These are phyloP conservation scores for Coemansia sp. DNA, from an alignment of 192 early-diverging fungal genomes.

Conservation along the genomic window DNA sequence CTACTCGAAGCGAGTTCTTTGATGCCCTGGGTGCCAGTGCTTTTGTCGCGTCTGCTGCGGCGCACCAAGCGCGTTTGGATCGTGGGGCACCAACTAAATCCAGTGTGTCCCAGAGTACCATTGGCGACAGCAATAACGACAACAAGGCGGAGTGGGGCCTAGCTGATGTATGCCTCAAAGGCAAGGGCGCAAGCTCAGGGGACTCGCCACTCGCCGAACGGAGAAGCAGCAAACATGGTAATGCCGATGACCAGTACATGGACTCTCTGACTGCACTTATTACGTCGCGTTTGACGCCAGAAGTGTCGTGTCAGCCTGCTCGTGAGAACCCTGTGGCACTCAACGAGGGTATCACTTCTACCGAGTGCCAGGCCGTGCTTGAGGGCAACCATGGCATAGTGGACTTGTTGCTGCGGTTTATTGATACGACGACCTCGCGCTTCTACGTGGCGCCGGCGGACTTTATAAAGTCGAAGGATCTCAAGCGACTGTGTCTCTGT, in stretches of 20 bases:
- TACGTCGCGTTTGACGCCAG: not conserved
- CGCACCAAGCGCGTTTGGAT: not conserved
- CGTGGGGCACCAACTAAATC: not conserved
- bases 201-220: not conserved
- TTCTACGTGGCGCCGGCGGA: slow-evolving; percentile 5
- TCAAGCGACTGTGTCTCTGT: slow-evolving; percentile 14
- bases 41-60: not conserved
- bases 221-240: not conserved
- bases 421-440: not conserved
- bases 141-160: slow-evolving; percentile 6
- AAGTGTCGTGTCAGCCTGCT: not conserved
- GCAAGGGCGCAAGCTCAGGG: not conserved
- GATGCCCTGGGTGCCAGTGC: not conserved
- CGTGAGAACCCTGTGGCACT: not conserved
- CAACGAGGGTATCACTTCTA: not conserved
- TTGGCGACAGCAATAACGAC: not conserved
- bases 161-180: not conserved
- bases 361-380: slow-evolving; percentile 15
- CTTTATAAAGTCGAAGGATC: not conserved
- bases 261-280: not conserved
- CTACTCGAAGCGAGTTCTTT: not conserved
- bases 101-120: not conserved
- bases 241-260: not conserved
- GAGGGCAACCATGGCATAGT: slow-evolving; percentile 23
- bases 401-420: slow-evolving; percentile 36